Conservation (phyloP, 345 rosid species). For the Mallotus nudiflorus region DNA sequence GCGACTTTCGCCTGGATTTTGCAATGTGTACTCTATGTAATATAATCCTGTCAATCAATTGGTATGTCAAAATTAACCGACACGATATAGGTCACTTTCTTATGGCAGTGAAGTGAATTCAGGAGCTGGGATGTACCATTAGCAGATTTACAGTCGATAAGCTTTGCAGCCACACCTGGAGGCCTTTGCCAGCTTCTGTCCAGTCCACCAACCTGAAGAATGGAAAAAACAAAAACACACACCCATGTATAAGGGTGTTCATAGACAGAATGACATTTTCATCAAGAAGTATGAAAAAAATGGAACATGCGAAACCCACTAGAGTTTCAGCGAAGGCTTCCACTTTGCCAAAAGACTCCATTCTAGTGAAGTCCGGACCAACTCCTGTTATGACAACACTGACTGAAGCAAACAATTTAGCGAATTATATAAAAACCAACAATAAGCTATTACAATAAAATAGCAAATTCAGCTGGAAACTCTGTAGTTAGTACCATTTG, state of each 20-base stretch:
- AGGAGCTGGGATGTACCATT: conserved; percentile 48
- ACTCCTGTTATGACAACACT: conserved; percentile 75
- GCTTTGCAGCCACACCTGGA: conserved; percentile 80
- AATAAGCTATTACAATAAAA: not conserved
- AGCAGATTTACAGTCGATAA: conserved; percentile 57
- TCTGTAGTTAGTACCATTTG: conserved; percentile 51
- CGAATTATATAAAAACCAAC: not conserved
- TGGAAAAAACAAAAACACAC: not conserved
- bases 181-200: conserved; percentile 96
- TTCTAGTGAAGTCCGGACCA: conserved; percentile 84
- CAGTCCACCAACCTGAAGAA: conserved; percentile 71
- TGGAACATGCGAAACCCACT: conserved; percentile 36
- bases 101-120: not conserved
- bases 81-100: too few relatives aligned
- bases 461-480: not conserved
- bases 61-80: too few relatives aligned
- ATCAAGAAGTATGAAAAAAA: not conserved
- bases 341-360: conserved; percentile 96
- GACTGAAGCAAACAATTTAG: conserved; percentile 38
- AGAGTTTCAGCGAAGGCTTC: conserved; percentile 85
- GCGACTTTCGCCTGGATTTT: conserved; percentile 79
- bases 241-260: not conserved
- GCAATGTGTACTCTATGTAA: conserved; percentile 84
- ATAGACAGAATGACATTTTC: not conserved
- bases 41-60: conserved; percentile 55